Base-by-base conservation (phyloP, 441 rosid species). In the Croton setiger region DNA sequence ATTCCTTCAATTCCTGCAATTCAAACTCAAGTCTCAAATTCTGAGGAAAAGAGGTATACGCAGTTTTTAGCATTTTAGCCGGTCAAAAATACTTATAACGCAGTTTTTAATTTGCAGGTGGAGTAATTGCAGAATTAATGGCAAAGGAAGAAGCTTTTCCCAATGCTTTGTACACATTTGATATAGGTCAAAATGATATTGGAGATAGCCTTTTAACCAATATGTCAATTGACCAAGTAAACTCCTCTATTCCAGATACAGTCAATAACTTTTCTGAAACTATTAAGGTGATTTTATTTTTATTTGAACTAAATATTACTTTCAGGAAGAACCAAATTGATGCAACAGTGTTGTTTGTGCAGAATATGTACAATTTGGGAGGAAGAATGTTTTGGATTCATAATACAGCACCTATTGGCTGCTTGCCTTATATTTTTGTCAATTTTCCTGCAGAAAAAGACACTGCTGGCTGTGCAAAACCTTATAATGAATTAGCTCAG, bases 381-480 rank as follows among this genome's bases (percentile, higher is more conserved):
- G 88, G 55, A 0, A 72, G 88, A 36, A 70, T 81, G 33, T 85
- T 82, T 63, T 85, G 82, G 85, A 73, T 85, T 20, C 86, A 77
- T 39, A 85, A 80, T 68, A 82, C 82, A 0, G 86, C 82, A 21
- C 88, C 83, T 5, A 63, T 82, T 21, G 85, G 86, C 5, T 80
- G 86, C 45, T 70, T 79, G 21, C 60, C 82, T 8, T 82, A 78
- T 7, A 60, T 80, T 31, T 36, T 75, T 31, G 66, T 54, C 17
- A 68, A 45, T 27, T 77, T 75, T 60, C 67, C 79, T 1, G 67
- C 66, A 1, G 72, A 66, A 67, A 67, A 67, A 53, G 86, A 85
- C 66, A 18, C n/a, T n/a, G 78, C 55, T 7, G 88, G 86, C 12
- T 85, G 86, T 57, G 78, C 67, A 33, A 71, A 57, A 63, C 69